A percentile compares a stretch with the other conserved stretches of the same genome.
These are phyloP conservation scores for Sporisorium scitamineum DNA, from an alignment of 1,284 basidiomycete genomes.

Conservation along the genomic window DNA sequence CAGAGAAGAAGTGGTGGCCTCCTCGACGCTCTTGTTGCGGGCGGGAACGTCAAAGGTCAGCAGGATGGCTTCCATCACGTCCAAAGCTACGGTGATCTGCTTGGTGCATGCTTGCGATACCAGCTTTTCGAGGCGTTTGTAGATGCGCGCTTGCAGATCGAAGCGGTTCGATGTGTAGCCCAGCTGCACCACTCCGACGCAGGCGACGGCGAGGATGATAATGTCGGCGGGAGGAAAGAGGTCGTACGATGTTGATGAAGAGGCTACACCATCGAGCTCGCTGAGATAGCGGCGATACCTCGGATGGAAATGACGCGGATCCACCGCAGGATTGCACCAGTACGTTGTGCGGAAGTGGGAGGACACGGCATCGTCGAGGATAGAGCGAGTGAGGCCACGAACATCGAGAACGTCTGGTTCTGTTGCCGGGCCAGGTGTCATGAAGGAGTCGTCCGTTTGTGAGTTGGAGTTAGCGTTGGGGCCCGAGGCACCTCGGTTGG, in stretches of 20 bases:
- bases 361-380: constrained; percentile 32
- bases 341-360: constrained; percentile 39
- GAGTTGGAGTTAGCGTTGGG: not conserved
- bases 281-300: constrained; percentile 28
- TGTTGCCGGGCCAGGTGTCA: constrained; percentile 8
- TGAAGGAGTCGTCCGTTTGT: constrained; percentile 11
- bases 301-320: constrained; percentile 36
- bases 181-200: constrained; percentile 40
- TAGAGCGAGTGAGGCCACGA: constrained; percentile 33
- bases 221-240: constrained; percentile 34
- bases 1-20: constrained; percentile 27
- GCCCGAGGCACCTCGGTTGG: not conserved
- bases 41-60: constrained; percentile 34
- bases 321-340: constrained; percentile 42
- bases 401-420: constrained; percentile 36
- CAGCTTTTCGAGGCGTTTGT: constrained; percentile 32
- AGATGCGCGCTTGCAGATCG: constrained; percentile 47
- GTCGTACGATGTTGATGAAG: constrained; percentile 17
- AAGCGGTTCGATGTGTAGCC: constrained; percentile 27
- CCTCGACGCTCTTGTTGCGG: constrained; percentile 26
- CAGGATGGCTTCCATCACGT: constrained; percentile 40
- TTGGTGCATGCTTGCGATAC: constrained; percentile 34
- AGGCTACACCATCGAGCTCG: constrained; percentile 25
- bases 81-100: constrained; percentile 33
- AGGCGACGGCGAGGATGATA: constrained; percentile 38